A percentile compares a stretch with the other conserved stretches of the same genome.
Conservation (phyloP, 352 stramenopile genomes). For the Pythium utonaiense region DNA sequence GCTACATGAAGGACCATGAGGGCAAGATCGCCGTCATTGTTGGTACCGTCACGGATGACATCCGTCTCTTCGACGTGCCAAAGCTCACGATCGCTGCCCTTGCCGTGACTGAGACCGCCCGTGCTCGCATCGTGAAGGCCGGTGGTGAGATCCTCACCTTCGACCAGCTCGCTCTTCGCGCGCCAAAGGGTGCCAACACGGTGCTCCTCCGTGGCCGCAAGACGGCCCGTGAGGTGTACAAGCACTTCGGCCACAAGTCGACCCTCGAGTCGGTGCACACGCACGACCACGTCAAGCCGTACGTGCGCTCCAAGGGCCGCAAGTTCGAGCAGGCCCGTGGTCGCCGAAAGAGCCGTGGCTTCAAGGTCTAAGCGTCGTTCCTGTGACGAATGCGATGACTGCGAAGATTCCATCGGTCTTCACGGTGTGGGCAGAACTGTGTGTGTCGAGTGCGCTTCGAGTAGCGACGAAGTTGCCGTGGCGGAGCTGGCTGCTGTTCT, state of each 20-base stretch:
- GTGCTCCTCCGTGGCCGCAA: constrained; percentile 97
- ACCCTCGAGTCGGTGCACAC: constrained; percentile 97
- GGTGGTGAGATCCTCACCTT: constrained; percentile 99
- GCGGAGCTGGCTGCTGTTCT: constrained; percentile 2
- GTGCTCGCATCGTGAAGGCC: constrained; percentile 96
- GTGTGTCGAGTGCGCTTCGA: constrained; percentile 14
- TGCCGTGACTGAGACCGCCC: constrained; percentile 97
- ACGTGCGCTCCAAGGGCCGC: constrained; percentile 97
- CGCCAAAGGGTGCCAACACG: constrained; percentile 97
- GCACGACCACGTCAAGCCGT: constrained; percentile 98
- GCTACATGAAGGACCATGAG: constrained; percentile 99
- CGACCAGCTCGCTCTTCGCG: constrained; percentile 97
- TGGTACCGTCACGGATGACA: constrained; percentile 98
- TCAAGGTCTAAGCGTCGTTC: constrained; percentile 96
- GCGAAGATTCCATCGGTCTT: constrained; percentile 21
- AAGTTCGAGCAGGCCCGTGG: constrained; percentile 99
- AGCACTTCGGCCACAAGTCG: constrained; percentile 98
- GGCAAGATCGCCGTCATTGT: constrained; percentile 98
- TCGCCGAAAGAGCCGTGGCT: constrained; percentile 97
- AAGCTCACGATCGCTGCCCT: constrained; percentile 97
- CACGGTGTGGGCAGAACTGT: constrained; percentile 15
- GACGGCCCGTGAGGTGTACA: constrained; percentile 96
- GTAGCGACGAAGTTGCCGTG: constrained; percentile 22
- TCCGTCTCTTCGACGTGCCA: constrained; percentile 95
- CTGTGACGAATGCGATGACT: constrained; percentile 10